A percentile compares a stretch with the other conserved stretches of the same genome.
phyloP scores from a whole-genome alignment of 2,329 filamentous ascomycete species.

The Diplodia sapinea region DNA sequence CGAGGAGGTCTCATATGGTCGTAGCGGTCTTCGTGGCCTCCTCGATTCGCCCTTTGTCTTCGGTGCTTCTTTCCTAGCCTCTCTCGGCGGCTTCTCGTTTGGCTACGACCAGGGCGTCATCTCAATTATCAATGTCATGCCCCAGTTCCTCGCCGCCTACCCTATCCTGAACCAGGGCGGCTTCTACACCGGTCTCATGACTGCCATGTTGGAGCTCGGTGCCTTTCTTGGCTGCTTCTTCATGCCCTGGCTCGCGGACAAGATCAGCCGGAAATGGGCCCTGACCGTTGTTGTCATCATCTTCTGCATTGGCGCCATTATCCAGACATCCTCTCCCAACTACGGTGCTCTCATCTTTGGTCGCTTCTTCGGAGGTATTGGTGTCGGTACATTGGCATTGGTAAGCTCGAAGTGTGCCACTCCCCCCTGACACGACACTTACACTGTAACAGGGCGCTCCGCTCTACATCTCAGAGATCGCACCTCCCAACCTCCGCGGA shows the following conservation, averaged over 20 bases:
- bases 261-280: conserved; percentile 52
- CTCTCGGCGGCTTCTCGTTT: conserved; percentile 51
- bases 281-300: conserved; percentile 53
- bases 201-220: conserved; percentile 52
- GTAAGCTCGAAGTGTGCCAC: conserved; percentile 56
- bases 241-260: conserved; percentile 49
- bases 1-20: conserved; percentile 39
- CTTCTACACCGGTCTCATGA: conserved; percentile 51
- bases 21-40: conserved; percentile 42
- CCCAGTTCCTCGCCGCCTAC: conserved; percentile 51
- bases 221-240: conserved; percentile 48
- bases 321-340: conserved; percentile 43
- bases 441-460: conserved; percentile 48
- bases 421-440: conserved; percentile 50
- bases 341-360: conserved; percentile 43
- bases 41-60: conserved; percentile 50
- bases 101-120: conserved; percentile 42
- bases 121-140: conserved; percentile 54
- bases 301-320: conserved; percentile 53
- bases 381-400: conserved; percentile 42
- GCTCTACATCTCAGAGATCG: conserved; percentile 82
- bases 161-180: conserved; percentile 40
- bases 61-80: conserved; percentile 52
- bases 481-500: conserved; percentile 70
- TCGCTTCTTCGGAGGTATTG: conserved; percentile 42